A percentile compares a stretch with the other conserved stretches of the same genome.
These are phyloP conservation scores for Agrostemma githago DNA, from an alignment of 148 eudicot species.

Conservation along the genomic window DNA sequence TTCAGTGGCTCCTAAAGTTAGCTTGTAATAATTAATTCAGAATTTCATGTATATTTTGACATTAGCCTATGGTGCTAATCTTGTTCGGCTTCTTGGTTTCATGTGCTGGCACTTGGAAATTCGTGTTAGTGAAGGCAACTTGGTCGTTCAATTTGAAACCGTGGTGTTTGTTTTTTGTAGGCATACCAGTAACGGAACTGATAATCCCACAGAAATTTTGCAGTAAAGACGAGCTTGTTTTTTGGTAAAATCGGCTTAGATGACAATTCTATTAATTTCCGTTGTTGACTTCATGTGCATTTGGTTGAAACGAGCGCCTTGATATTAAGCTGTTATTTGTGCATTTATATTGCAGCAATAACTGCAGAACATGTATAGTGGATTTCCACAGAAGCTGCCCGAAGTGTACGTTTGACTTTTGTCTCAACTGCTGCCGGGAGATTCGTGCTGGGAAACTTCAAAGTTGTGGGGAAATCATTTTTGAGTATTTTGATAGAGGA, in stretches of 20 bases:
- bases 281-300: background rate
- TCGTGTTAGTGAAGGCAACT: background rate
- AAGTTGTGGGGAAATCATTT: constrained; percentile 31
- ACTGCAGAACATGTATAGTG: constrained; percentile 47
- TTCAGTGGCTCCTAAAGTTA: background rate
- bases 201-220: background rate
- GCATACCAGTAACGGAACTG: constrained; percentile 10
- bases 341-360: constrained; percentile 32
- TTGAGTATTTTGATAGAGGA: constrained; percentile 37
- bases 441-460: constrained; percentile 39
- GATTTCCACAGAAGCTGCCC: constrained; percentile 54
- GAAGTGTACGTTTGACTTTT: constrained; percentile 43
- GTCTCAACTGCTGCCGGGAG: constrained; percentile 55
- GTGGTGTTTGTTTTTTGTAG: constrained; percentile 8
- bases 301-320: background rate
- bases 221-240: background rate
- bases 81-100: background rate
- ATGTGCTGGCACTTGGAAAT: background rate
- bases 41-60: background rate
- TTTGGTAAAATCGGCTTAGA: constrained; percentile 21
- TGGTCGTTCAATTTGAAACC: background rate
- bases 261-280: background rate
- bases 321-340: background rate
- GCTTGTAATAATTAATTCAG: background rate
- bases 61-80: background rate